phyloP scores from a whole-genome alignment of 108 stramenopile genomes.

The Nitzschia putrida region DNA sequence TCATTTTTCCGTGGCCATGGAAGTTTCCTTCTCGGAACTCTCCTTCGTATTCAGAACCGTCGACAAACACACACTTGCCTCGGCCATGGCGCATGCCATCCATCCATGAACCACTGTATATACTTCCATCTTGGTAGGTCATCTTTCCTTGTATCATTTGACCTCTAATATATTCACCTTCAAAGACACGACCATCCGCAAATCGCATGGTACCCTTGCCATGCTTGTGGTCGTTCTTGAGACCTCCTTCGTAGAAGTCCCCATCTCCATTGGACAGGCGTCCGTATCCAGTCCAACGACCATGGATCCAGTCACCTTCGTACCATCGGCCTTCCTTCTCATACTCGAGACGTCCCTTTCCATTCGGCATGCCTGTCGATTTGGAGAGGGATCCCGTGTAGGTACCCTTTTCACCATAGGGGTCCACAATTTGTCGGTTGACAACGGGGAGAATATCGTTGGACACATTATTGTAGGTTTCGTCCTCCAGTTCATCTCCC shows the following conservation, averaged over 20 bases:
- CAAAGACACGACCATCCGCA: slow-evolving; percentile 52
- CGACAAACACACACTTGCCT: slow-evolving; percentile 53
- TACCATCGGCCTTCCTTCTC: slow-evolving; percentile 60
- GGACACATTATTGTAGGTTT: slow-evolving; percentile 40
- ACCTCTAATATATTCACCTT: slow-evolving; percentile 54
- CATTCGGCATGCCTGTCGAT: slow-evolving; percentile 56
- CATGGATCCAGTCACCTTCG: slow-evolving; percentile 60
- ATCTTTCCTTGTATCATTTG: slow-evolving; percentile 60
- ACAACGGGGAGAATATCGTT: slow-evolving; percentile 41
- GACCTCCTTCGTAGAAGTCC: slow-evolving; percentile 60
- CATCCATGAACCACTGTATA: slow-evolving; percentile 50
- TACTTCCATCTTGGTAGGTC: slow-evolving; percentile 53
- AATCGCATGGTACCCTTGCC: slow-evolving; percentile 54
- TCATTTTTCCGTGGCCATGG: slow-evolving; percentile 53
- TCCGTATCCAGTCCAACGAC: slow-evolving; percentile 58
- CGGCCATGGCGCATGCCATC: slow-evolving; percentile 56
- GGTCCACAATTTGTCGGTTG: slow-evolving; percentile 47
- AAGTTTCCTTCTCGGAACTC: slow-evolving; percentile 62
- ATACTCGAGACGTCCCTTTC: slow-evolving; percentile 55
- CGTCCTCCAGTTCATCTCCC: slow-evolving; percentile 48
- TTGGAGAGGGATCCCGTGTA: slow-evolving; percentile 53
- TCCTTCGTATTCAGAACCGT: slow-evolving; percentile 50
- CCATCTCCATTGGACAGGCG: slow-evolving; percentile 53
- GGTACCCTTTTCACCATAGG: slow-evolving; percentile 58
- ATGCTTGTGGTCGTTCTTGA: slow-evolving; percentile 60